Conservation (phyloP, 2,329 filamentous ascomycete species). For the Sporothrix pallida region DNA sequence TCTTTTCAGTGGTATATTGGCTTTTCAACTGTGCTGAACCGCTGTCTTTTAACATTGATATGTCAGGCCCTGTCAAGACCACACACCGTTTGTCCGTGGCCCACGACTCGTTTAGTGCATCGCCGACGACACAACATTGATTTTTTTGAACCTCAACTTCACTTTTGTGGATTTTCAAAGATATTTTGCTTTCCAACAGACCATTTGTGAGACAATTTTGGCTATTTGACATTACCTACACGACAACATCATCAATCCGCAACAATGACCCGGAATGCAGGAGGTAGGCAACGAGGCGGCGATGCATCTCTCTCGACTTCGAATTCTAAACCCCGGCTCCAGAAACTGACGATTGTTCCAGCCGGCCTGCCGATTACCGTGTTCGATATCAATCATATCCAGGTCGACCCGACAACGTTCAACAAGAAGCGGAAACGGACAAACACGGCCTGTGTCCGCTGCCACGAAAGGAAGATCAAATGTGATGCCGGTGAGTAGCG, state of each 20-base stretch:
- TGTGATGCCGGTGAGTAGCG: slow-evolving; percentile 32
- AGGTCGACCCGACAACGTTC: slow-evolving; percentile 35
- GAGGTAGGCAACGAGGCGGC: neutral
- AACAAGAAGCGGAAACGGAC: slow-evolving; percentile 35
- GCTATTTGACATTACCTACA: neutral
- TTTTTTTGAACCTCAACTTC: neutral
- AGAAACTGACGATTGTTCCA: neutral
- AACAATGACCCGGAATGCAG: slow-evolving; percentile 20
- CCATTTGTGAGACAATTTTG: too few relatives aligned
- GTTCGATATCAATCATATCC: slow-evolving; percentile 34
- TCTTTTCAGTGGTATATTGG: neutral
- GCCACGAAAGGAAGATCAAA: slow-evolving; percentile 36
- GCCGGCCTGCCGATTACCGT: slow-evolving; percentile 23
- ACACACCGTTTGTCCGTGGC: neutral
- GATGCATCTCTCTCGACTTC: neutral
- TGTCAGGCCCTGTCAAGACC: neutral
- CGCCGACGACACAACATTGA: slow-evolving; percentile 5
- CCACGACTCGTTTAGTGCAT: slow-evolving; percentile 25
- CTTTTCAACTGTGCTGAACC: neutral
- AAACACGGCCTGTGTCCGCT: slow-evolving; percentile 34
- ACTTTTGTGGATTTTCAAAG: neutral
- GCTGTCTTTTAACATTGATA: slow-evolving; percentile 2
- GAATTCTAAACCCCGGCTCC: neutral
- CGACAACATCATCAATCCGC: neutral
- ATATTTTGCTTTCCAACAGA: neutral